Percentiles rank a stretch among this genome's conserved stretches.
These are phyloP conservation scores for Hypseocharis bilobata DNA, from an alignment of 441 rosid genomes.

Conservation along the genomic window DNA sequence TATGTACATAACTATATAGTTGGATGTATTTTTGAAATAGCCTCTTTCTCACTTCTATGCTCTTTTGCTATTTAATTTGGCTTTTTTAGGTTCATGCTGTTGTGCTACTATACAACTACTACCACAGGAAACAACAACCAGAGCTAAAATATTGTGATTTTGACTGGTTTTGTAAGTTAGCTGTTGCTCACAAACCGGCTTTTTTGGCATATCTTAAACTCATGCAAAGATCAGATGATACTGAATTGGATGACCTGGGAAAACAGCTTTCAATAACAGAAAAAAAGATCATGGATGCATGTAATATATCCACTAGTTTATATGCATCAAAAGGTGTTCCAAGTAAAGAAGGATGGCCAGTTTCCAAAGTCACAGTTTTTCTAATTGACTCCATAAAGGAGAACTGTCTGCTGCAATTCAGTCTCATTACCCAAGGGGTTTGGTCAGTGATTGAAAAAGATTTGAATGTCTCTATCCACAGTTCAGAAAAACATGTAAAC, in stretches of 20 bases:
- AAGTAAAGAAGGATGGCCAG: conserved; percentile 41
- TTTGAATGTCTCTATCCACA: conserved; percentile 23
- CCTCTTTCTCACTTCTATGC: background rate
- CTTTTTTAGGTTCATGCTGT: conserved; percentile 55
- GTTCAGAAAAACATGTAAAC: conserved; percentile 22
- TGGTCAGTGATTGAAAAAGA: conserved; percentile 70
- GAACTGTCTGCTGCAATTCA: conserved; percentile 43
- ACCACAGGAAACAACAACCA: conserved; percentile 51
- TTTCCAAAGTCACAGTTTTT: conserved; percentile 50
- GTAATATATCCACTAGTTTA: conserved; percentile 42
- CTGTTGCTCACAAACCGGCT: conserved; percentile 43
- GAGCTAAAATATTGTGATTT: conserved; percentile 40
- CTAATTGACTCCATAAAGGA: conserved; percentile 47
- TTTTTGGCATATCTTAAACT: conserved; percentile 41
- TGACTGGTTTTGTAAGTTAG: conserved; percentile 55
- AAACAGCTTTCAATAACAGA: conserved; percentile 44
- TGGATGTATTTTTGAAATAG: background rate
- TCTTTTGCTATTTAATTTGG: conserved; percentile 11
- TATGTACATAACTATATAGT: background rate
- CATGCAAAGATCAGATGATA: conserved; percentile 32
- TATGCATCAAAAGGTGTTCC: conserved; percentile 38
- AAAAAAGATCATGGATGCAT: conserved; percentile 58
- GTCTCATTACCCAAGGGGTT: conserved; percentile 50
- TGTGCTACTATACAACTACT: conserved; percentile 65
- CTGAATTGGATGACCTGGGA: conserved; percentile 28